Conservation (phyloP, 305 asterid genomes). For the Caryopteris hybrid region DNA sequence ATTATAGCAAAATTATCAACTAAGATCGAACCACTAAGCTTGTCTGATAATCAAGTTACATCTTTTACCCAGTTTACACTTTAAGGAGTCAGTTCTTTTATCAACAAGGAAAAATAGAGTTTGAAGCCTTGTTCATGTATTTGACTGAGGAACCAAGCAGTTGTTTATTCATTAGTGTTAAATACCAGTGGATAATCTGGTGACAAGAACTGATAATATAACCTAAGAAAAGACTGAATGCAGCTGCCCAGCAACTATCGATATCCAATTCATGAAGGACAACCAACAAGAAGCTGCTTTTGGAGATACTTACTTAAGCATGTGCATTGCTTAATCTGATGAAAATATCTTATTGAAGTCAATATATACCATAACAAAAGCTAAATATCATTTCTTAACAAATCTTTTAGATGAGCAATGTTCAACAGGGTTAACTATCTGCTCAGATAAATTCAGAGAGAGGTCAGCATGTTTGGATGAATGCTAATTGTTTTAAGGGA, state of each 20-base stretch:
- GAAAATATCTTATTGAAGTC: not conserved
- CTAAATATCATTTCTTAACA: not conserved
- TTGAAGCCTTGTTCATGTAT: not conserved
- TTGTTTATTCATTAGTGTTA: not conserved
- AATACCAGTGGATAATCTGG: not conserved
- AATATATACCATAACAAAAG: not conserved
- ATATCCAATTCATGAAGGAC: not conserved
- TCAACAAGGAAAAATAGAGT: not conserved
- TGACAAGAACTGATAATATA: not conserved
- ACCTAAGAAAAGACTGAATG: not conserved
- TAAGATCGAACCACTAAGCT: constrained; percentile 4
- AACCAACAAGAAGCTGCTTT: not conserved
- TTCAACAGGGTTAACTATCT: not conserved
- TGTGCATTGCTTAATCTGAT: not conserved
- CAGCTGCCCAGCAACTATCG: not conserved
- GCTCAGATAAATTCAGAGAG: not conserved
- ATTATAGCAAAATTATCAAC: not conserved
- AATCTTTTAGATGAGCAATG: not conserved
- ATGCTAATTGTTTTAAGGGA: not conserved
- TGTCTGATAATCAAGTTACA: not conserved
- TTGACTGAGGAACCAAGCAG: not conserved
- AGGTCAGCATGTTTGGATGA: not conserved
- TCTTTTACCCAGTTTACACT: not conserved
- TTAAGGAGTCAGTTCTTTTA: not conserved
- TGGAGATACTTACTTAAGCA: not conserved